Evolutionary conservation across 768 basidiomycete species (phyloP), one percentile per base, ranked within the genome.

Genomic region (Crepidotus variabilis): DNA sequence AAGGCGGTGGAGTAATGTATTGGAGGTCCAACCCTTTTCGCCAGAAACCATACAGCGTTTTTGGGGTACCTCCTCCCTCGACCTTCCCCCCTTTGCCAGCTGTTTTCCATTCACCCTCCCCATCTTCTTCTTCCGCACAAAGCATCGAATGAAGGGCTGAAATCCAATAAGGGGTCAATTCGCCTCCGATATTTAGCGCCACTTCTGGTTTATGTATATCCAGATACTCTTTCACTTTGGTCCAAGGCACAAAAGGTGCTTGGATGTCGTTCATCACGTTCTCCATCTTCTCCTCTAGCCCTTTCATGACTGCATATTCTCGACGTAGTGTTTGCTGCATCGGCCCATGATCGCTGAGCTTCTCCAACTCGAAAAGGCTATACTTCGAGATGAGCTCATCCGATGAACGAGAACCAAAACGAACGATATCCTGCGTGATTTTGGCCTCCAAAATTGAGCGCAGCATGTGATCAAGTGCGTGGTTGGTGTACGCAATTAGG

Each of bases 391-490:
- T 81, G 10, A 79, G 73, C 50, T 86, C 83, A 34, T 88, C 83
- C 0, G 78, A 67, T 0, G 86, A 80, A 7, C 84, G 79, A 14
- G 85, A 78, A 0, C 90, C 90, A 6, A 90, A 73, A 0, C 90
- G 83, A 2, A 90, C 79, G 20, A 91, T 71, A 36, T 81, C 79
- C 0, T 71, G 67, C 0, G 88, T 89, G 58, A 91, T 88, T 0
- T 69, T 66, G 0, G 78, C 80, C 55, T 91, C 86, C 0, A 90
- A 74, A 6, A 90, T 78, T 0, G 82, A 81, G 2, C 70, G 73
- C 1, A 92, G 69, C 72, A 90, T 78, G 60, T 90, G 87, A 55
- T 92, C 89, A 2, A 92, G 74, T 0, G 90, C 90, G 47, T 91
- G 90, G 60, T 92, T 91, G 0, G 90, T 92, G 69, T 84, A 90